These are phyloP conservation scores for Setaria viridis DNA, from an alignment of 202 grass and related monocot species.

Conservation along the genomic window DNA sequence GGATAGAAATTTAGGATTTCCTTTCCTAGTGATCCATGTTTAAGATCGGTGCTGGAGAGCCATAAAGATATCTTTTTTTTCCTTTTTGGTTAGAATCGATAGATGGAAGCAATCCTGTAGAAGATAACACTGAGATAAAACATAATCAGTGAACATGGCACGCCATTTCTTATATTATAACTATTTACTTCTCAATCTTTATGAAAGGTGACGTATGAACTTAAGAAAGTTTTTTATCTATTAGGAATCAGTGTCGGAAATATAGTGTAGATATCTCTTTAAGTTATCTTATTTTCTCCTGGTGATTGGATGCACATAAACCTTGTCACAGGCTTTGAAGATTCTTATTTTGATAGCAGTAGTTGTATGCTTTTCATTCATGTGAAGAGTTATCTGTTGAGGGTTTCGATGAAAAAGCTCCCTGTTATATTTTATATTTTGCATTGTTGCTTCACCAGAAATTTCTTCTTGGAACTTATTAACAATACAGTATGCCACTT, in stretches of 20 bases:
- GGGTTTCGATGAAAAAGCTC: slow-evolving; percentile 15
- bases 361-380: slow-evolving; percentile 11
- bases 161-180: slow-evolving; percentile 21
- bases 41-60: not conserved
- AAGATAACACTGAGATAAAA: not conserved
- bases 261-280: slow-evolving; percentile 16
- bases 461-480: slow-evolving; percentile 33
- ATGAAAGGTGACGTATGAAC: not conserved
- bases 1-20: slow-evolving; percentile 34
- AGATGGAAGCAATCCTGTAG: slow-evolving; percentile 17
- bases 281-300: slow-evolving; percentile 32
- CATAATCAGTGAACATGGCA: not conserved
- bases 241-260: slow-evolving; percentile 12
- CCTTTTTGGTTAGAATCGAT: not conserved
- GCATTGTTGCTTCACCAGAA: slow-evolving; percentile 10
- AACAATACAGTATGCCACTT: slow-evolving; percentile 18
- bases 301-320: slow-evolving; percentile 33
- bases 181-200: slow-evolving; percentile 16
- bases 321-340: not conserved
- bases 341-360: not conserved
- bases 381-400: slow-evolving; percentile 26
- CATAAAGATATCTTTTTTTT: not conserved
- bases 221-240: slow-evolving; percentile 8
- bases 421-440: slow-evolving; percentile 7
- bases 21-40: not conserved